Evolutionary conservation across 2,329 filamentous ascomycete genomes (phyloP), one percentile per base, ranked within the genome.

Genomic region (Chaetomiaceae sp.): DNA sequence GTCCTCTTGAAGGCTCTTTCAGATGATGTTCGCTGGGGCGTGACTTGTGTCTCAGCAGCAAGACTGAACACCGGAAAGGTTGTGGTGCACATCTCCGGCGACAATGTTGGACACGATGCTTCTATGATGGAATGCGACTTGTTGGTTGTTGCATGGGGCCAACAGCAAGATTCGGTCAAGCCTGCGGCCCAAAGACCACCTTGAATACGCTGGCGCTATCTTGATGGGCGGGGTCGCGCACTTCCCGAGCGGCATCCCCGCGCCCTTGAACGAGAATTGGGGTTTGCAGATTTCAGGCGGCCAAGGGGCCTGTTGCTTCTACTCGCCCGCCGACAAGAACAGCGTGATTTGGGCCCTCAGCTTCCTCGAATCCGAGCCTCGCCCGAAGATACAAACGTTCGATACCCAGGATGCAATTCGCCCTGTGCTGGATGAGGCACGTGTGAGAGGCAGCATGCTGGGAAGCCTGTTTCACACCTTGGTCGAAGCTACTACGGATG

Each of bases 61-160:
- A 33, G 18, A 26, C 20, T 37, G 6, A 35, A 42, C n/a, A 42
- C 41, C n/a, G 52, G 49, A n/a, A 38, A 35, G 19, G 27, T 38
- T 9, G 2, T 18, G 6, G 43, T 52, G 12, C 42, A 18, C 10
- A 33, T 50, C 18, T 19, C 24, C 2, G 45, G 38, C n/a, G 34
- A 42, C 6, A 27, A 30, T 15, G 7, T 9, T 20, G 1, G 26
- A 37, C 18, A n/a, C 27, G 24, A 36, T 9, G 8, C 32, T 14
- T 20, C 42, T 2, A n/a, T 18, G 2, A 29, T 51, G 12, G 49
- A 62, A 20, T 70, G 68, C 36, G 70, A 74, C 48, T 14, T 74
- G 0, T 60, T 75, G 7, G 59, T 75, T 29, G 69, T 63, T 1
- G 69, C 71, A 75, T 48, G 72, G 72, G 0, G 63, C 68, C 0